These are phyloP conservation scores for Trichothecium roseum DNA, from an alignment of 2,329 filamentous ascomycete species.

Conservation along the genomic window DNA sequence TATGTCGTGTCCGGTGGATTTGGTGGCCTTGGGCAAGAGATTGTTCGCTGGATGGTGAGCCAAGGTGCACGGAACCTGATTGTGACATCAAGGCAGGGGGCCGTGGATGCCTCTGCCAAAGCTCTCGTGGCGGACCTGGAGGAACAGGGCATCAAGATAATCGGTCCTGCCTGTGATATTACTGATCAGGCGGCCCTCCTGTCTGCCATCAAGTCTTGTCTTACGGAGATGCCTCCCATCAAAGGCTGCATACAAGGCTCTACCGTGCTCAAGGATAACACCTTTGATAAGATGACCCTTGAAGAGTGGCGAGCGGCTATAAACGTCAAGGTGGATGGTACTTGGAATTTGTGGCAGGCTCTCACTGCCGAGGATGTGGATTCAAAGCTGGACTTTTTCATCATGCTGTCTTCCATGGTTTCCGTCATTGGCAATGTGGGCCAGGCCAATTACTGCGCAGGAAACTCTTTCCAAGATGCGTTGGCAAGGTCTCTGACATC, in stretches of 20 bases:
- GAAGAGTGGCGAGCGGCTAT: constrained; percentile 23
- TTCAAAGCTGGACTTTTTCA: constrained; percentile 25
- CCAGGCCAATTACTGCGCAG: constrained; percentile 29
- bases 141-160: neutral
- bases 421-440: constrained; percentile 21
- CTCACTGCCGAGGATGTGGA: constrained; percentile 1
- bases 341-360: constrained; percentile 29
- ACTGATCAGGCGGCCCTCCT: neutral
- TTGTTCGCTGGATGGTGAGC: constrained; percentile 23
- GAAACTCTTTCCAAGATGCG: constrained; percentile 23
- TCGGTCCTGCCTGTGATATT: constrained; percentile 4
- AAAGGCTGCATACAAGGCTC: constrained; percentile 17
- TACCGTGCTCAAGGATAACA: constrained; percentile 21
- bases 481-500: constrained; percentile 11
- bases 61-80: constrained; percentile 15
- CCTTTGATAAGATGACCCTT: constrained; percentile 24
- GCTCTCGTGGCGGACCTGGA: constrained; percentile 8
- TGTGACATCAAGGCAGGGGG: constrained; percentile 14
- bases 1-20: constrained; percentile 40
- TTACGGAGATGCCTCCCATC: constrained; percentile 7
- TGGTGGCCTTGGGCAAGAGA: constrained; percentile 35
- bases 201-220: constrained; percentile 3
- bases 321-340: constrained; percentile 28
- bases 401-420: constrained; percentile 24
- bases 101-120: constrained; percentile 7